A percentile compares a stretch with the other conserved stretches of the same genome.
Conservation (phyloP, 371 early-diverging fungal species). For the Nematocida minor region DNA sequence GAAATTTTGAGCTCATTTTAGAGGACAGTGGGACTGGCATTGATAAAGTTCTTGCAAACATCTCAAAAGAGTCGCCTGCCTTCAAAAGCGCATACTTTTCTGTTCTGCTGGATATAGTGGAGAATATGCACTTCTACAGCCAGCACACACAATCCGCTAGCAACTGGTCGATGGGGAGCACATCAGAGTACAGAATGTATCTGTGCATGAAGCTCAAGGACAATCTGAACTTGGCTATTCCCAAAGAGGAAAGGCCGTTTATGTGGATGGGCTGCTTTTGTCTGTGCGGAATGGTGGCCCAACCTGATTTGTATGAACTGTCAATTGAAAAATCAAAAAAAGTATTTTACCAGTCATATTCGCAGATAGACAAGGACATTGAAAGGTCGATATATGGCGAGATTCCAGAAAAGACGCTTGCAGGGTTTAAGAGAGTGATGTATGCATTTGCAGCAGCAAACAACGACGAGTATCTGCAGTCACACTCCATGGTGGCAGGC, state of each 20-base stretch:
- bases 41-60: neutral
- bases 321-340: neutral
- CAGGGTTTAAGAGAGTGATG: constrained; percentile 16
- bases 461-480: constrained; percentile 31
- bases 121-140: neutral
- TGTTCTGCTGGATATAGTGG: constrained; percentile 29
- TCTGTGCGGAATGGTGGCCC: constrained; percentile 8
- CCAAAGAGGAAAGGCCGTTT: constrained; percentile 22
- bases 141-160: neutral
- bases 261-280: constrained; percentile 31
- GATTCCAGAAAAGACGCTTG: neutral
- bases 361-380: constrained; percentile 44
- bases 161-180: neutral
- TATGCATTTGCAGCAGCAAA: constrained; percentile 1
- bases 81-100: constrained; percentile 33
- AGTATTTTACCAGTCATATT: neutral
- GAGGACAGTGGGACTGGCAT: neutral
- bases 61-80: neutral
- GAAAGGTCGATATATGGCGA: neutral
- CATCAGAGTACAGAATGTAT: constrained; percentile 33
- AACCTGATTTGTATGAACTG: neutral
- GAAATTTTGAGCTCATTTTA: constrained; percentile 12
- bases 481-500: constrained; percentile 25
- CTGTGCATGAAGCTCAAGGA: neutral
- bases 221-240: neutral